Percentiles rank a stretch among this genome's conserved stretches.
Evolutionary conservation across 1,139 yeast species (phyloP).

Genomic region (Geotrichum candidum): DNA sequence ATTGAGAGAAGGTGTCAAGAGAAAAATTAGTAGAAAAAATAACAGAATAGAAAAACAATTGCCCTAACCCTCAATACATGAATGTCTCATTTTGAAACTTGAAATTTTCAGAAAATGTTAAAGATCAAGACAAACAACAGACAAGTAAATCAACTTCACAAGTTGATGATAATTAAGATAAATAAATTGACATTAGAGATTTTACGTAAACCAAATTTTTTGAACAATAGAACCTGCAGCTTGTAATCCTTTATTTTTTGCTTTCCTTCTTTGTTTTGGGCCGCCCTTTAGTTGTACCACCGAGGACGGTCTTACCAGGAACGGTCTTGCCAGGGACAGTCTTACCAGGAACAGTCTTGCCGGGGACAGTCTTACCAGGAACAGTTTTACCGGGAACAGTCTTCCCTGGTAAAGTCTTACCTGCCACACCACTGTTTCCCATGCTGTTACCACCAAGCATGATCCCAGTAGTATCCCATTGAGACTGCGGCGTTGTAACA

Average conservation of each 20-base stretch:
- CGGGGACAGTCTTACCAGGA: constrained; percentile 13
- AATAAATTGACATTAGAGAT: not conserved
- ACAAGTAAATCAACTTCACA: not conserved
- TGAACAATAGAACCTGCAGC: not conserved
- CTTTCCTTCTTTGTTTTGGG: not conserved
- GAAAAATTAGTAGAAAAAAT: not conserved
- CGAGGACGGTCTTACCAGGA: constrained; percentile 18
- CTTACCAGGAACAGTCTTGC: constrained; percentile 12
- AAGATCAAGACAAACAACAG: not conserved
- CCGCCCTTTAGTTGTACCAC: constrained; percentile 6
- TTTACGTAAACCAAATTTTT: not conserved
- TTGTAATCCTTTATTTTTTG: not conserved
- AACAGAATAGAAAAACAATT: too few relatives aligned
- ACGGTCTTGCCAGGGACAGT: constrained; percentile 19
- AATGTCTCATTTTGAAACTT: not conserved
- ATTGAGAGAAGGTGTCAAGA: not conserved
- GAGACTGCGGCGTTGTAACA: not conserved
- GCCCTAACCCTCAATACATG: too few relatives aligned
- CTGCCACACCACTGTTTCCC: constrained; percentile 1
- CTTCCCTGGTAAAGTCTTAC: not conserved
- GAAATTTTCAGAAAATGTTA: not conserved
- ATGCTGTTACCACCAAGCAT: not conserved
- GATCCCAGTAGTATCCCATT: not conserved
- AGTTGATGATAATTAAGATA: not conserved
- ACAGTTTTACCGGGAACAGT: constrained; percentile 7